phyloP scores from a whole-genome alignment of 176 grass and related monocot genomes.

The Oryza glumipatula region DNA sequence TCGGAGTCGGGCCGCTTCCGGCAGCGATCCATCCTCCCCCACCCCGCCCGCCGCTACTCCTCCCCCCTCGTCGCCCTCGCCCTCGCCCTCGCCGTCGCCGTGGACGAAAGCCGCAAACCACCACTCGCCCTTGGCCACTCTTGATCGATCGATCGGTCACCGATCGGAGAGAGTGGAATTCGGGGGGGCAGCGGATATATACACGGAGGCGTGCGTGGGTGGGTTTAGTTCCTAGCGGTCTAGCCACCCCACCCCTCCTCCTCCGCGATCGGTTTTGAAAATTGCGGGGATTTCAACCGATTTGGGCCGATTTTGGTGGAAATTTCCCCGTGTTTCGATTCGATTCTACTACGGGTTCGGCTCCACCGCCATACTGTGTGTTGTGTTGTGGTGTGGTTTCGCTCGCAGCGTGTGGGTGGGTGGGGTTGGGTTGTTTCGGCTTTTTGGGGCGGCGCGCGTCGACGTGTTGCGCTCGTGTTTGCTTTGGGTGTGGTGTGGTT shows the following conservation, averaged over 20 bases:
- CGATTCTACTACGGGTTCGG: neutral
- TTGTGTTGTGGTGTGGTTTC: neutral
- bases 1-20: conserved; percentile 85
- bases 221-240: neutral
- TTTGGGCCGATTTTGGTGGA: conserved; percentile 25
- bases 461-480: neutral
- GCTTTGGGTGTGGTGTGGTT: neutral
- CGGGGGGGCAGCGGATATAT: conserved; percentile 38
- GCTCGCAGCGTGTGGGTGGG: neutral
- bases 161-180: neutral
- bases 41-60: neutral
- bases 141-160: conserved; percentile 24
- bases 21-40: conserved; percentile 77
- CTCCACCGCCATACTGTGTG: conserved; percentile 31
- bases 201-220: conserved; percentile 26
- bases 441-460: neutral
- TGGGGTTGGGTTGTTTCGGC: conserved; percentile 1
- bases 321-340: conserved; percentile 14
- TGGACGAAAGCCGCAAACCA: conserved; percentile 25
- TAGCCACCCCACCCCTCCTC: too few relatives aligned
- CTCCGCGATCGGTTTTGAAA: conserved; percentile 35
- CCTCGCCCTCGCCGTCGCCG: neutral
- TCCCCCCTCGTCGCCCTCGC: neutral
- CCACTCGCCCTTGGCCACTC: neutral
- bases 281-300: conserved; percentile 23